Base-by-base conservation (phyloP, 176 grass and related monocot species). In the Oryza punctata region DNA sequence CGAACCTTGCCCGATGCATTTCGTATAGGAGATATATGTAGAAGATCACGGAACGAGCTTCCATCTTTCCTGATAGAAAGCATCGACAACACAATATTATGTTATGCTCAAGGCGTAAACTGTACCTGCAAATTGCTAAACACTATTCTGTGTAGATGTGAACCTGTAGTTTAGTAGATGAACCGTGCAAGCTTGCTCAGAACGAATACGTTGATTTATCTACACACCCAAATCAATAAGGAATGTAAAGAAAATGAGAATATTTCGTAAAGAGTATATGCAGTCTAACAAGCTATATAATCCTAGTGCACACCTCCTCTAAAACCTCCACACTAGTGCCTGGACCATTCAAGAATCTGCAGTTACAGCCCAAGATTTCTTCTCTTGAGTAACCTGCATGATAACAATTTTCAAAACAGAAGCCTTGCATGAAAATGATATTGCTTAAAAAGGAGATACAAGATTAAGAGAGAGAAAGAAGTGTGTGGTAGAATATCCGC, bases 1-100 rank as follows among this genome's bases (percentile, higher is more conserved):
- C 82, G 6, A 87, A 98, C 93, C 96, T 94, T 99, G 82, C 96
- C 96, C 24, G 71, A 85, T 89, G 96, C 85, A 87, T 99, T 88
- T 82, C 96, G 83, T 28, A 99, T 87, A 59, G 96, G 96, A 76
- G 96, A 99, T 72, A 96, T 81, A 67, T 99, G 96, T 72, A 96
- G 73, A 80, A 89, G 78, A 90, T 99, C 91, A 81, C 67, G 75
- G 81, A 96, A 99, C 9, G 83, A 85, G 30, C 91, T 94, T 81
- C 91, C 83, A 82, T 96, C 91, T 88, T 99, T 99, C 91, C 96
- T 99, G 87, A 87, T 80, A 86, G 63, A 69, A 67, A 78, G 43
- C 16, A 67, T 24, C 80, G 76, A 28, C 29, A 32, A 44, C 78
- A 44, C 81, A 65, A 19, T 87, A 16, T 63, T 75, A 15, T 81